Evolutionary conservation across 2,329 filamentous ascomycete genomes (phyloP), one percentile per base, ranked within the genome.

Genomic region (Parasarocladium wereldwijsianum): DNA sequence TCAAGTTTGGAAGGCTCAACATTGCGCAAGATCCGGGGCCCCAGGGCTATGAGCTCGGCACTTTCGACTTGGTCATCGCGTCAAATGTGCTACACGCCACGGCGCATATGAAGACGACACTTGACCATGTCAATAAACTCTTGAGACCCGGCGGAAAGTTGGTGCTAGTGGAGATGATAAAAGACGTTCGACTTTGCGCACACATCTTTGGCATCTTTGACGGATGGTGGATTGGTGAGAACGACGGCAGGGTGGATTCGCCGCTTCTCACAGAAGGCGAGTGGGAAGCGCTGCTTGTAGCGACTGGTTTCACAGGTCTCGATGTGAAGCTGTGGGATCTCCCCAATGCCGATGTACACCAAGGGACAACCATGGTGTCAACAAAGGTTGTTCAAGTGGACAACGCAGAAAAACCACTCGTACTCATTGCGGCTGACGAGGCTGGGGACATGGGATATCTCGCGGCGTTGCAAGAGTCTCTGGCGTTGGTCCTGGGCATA

Each of bases 1-100:
- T 13, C 3, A 33, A 14, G 12, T 55, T 52, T 26, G 21, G 20
- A 6, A 15, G 10, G 2, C 26, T 35, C 4, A 19, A 35, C 26
- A 22, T 33, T 14, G 30, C 29, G 6, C 10, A 30, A 10, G 17
- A 26, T 10, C 25, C 25, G 6, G 13, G 9, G 6, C n/a, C 8
- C 4, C 20, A 35, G 8, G 31, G 30, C 8, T 32, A 32, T n/a
- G 14, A 17, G 7, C 13, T 16, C 13, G 13, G 19, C 11, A 24
- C 29, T 10, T 35, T 29, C 26, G 34, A 35, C 17, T 3, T 35
- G 3, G 15, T 35, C 13, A 23, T 35, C 8, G 34, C 34, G 17
- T 10, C 11, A 20, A 33, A 33, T 17, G 34, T 31, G 11, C 17
- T 36, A 13, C 34, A 36, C 16, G 34, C 34, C 11, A 33, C 34